Base-by-base conservation (phyloP, 352 stramenopile genomes). In the Globisporangium viniferum region DNA sequence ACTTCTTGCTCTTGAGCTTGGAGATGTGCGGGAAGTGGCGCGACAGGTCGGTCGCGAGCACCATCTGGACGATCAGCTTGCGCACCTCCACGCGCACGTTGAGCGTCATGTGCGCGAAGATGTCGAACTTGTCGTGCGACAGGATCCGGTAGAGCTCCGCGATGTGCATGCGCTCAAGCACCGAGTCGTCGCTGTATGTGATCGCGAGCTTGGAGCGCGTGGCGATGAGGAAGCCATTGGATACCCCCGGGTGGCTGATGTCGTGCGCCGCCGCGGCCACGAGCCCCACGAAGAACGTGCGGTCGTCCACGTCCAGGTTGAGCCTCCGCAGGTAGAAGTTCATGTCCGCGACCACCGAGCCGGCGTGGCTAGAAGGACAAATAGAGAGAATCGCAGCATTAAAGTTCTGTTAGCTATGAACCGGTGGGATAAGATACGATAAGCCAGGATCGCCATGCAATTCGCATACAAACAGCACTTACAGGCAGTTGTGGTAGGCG, bases 131-230 rank as follows among this genome's bases (percentile, higher is more conserved):
- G 24, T 86, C 78, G 53, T 89, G 77, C 24, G 78, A 86, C 18
- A 90, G 44, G 57, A 90, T 86, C 22, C 77, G 82, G 36, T 87
- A 92, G 54, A 89, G 66, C 64, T 89, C 81, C 0, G 83, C 81
- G 49, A 91, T 73, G 44, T 91, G 83, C 83, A 91, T 91, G 55
- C 83, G 83, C 56, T 91, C 83, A 14, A 98, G 75, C 10, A 97
- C 86, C 51, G 85, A 96, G 51, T 93, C 82, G 67, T 97, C 94
- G 63, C 96, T 98, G 77, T 98, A 98, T 0, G 80, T 89, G 70
- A 98, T 84, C 48, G 93, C 93, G n/a, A 97, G 74, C 33, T 94
- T 90, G 48, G 86, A 92, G 49, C 74, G 79, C n/a, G 91, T 96
- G 35, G 90, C 84, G 59, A 97, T 86, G 48, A 98, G 84, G 64